Evolutionary conservation across 2,329 filamentous ascomycete species (phyloP), one percentile per base, ranked within the genome.

Genomic region (Chrysosporium queenslandicum): DNA sequence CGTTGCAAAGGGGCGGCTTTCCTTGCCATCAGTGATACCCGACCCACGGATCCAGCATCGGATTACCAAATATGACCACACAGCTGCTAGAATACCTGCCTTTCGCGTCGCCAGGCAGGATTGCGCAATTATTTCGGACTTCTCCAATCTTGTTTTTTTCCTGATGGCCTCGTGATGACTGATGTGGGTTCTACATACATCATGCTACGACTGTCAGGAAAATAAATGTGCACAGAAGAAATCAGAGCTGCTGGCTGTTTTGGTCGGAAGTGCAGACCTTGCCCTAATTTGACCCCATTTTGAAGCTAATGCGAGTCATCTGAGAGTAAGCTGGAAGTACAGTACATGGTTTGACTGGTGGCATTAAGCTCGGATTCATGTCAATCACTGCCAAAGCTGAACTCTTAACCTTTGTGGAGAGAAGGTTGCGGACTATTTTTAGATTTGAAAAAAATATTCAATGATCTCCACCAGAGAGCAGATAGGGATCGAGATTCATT

Each of bases 231-330:
- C n/a, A n/a, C n/a, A n/a, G n/a, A n/a, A n/a, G n/a, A n/a, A n/a
- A n/a, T n/a, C n/a, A n/a, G n/a, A n/a, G n/a, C n/a, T n/a, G n/a
- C n/a, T n/a, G n/a, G n/a, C 4, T 18, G 36, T 4, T 18, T 18
- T 39, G 12, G 23, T 29, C 12, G 9, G 23, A 45, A 20, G 18
- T 32, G 4, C 14, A 9, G 4, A 37, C 7, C 8, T 3, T n/a
- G 8, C 32, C 14, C n/a, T n/a, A n/a, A n/a, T 34, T 11, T 34
- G 12, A 12, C 5, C 7, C 7, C 14, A 29, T 12, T 27, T 18
- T 18, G 3, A 14, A 34, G 11, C 30, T 47, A 47, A 47, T 47
- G 45, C 45, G n/a, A 47, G 45, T 47, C 45, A 47, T n/a, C 45
- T n/a, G 30, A 34, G 23, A 9, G 14, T n/a, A 23, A 25, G 7